Percentiles rank a stretch among this genome's conserved stretches.
These are phyloP conservation scores for Citrus cavaleriei DNA, from an alignment of 345 rosid species.

Conservation along the genomic window DNA sequence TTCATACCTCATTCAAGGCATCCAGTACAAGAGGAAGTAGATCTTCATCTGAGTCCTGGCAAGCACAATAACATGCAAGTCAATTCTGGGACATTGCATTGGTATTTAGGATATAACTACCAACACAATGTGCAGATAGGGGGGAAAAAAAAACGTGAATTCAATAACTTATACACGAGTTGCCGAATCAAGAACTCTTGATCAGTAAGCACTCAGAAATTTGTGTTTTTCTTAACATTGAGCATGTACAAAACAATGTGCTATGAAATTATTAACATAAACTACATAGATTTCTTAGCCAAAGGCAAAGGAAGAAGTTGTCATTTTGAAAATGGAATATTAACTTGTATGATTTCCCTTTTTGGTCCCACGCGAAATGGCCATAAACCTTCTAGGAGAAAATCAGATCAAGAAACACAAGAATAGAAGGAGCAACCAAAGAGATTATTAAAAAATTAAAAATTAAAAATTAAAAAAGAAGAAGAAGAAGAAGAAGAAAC, in stretches of 20 bases:
- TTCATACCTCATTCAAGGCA: conserved; percentile 88
- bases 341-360: not conserved
- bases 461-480: too few relatives aligned
- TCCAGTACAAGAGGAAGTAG: conserved; percentile 82
- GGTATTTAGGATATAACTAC: not conserved
- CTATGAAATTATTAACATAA: not conserved
- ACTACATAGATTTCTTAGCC: not conserved
- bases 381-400: not conserved
- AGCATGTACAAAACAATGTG: not conserved
- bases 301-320: not conserved
- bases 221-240: not conserved
- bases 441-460: too few relatives aligned
- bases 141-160: not conserved
- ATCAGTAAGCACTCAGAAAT: not conserved
- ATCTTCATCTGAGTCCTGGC: conserved; percentile 81
- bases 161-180: not conserved
- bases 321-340: not conserved
- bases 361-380: not conserved
- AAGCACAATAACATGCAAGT: conserved; percentile 24
- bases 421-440: not conserved
- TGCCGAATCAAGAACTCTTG: not conserved
- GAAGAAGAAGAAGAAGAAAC: conserved; percentile 28
- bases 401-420: conserved; percentile 5
- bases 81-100: conserved; percentile 7
- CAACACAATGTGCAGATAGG: not conserved